Evolutionary conservation across 2,329 filamentous ascomycete genomes (phyloP).

Genomic region (Talaromyces sp.): DNA sequence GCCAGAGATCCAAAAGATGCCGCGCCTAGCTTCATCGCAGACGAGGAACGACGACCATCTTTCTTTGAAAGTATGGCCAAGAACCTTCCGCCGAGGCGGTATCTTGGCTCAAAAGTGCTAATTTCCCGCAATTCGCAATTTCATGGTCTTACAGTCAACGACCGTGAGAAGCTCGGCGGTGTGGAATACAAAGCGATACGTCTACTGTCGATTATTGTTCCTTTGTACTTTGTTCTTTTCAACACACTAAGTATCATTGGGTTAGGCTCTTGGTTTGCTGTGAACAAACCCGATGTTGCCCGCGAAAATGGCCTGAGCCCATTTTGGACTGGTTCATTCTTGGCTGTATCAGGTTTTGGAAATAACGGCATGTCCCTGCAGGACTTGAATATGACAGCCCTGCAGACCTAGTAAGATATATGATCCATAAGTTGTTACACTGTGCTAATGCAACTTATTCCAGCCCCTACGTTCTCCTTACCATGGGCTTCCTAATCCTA

Average conservation of each 20-base stretch:
- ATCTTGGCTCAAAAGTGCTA: constrained; percentile 30
- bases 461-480: constrained; percentile 41
- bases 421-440: neutral
- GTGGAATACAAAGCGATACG: constrained; percentile 43
- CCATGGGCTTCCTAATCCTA: constrained; percentile 56
- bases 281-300: constrained; percentile 40
- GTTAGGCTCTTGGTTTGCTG: constrained; percentile 46
- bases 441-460: neutral
- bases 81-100: constrained; percentile 29
- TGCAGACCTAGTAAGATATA: constrained; percentile 34
- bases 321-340: constrained; percentile 49
- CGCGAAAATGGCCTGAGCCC: constrained; percentile 48
- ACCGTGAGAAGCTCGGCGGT: constrained; percentile 42
- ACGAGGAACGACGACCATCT: constrained; percentile 21
- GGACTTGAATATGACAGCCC: constrained; percentile 51
- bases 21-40: constrained; percentile 22
- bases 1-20: constrained; percentile 33
- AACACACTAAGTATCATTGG: constrained; percentile 46
- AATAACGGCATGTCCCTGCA: constrained; percentile 54
- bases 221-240: constrained; percentile 47
- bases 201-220: constrained; percentile 36
- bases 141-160: constrained; percentile 43
- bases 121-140: constrained; percentile 50
- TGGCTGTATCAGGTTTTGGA: constrained; percentile 53
- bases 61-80: constrained; percentile 26